phyloP scores from a whole-genome alignment of 2,329 filamentous ascomycete species.

The Penicillium crustosum region DNA sequence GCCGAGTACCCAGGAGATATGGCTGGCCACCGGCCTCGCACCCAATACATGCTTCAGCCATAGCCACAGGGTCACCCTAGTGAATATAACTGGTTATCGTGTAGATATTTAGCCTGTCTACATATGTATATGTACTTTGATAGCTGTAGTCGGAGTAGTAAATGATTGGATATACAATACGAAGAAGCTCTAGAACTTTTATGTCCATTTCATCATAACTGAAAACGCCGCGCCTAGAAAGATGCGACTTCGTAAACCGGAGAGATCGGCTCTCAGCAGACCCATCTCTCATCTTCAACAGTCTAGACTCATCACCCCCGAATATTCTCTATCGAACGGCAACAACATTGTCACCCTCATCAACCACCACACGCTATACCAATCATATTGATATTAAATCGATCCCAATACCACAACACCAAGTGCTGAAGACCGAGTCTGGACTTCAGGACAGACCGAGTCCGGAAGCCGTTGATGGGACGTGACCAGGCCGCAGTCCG shows the following conservation, averaged over 20 bases:
- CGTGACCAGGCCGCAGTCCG: slow-evolving; percentile 8
- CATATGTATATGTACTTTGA: background rate
- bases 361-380: slow-evolving; percentile 1
- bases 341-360: background rate
- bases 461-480: slow-evolving; percentile 1
- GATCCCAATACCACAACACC: background rate
- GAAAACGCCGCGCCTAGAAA: slow-evolving; percentile 28
- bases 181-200: slow-evolving; percentile 25
- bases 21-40: background rate
- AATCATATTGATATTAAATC: background rate
- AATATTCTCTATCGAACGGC: slow-evolving; percentile 7
- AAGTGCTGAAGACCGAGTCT: background rate
- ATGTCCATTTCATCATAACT: slow-evolving; percentile 39
- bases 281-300: slow-evolving; percentile 10
- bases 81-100: background rate
- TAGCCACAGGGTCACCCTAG: too few relatives aligned
- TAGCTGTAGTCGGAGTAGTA: background rate
- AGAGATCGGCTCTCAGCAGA: slow-evolving; percentile 11
- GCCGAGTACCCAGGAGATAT: background rate
- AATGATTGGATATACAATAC: slow-evolving; percentile 2
- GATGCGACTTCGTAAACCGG: slow-evolving; percentile 31
- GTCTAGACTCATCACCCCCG: slow-evolving; percentile 9
- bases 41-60: background rate
- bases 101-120: background rate
- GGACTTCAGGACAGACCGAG: background rate